Evolutionary conservation across 495 filamentous ascomycete genomes (phyloP).

Genomic region (Pyrenopolyporus hunteri): DNA sequence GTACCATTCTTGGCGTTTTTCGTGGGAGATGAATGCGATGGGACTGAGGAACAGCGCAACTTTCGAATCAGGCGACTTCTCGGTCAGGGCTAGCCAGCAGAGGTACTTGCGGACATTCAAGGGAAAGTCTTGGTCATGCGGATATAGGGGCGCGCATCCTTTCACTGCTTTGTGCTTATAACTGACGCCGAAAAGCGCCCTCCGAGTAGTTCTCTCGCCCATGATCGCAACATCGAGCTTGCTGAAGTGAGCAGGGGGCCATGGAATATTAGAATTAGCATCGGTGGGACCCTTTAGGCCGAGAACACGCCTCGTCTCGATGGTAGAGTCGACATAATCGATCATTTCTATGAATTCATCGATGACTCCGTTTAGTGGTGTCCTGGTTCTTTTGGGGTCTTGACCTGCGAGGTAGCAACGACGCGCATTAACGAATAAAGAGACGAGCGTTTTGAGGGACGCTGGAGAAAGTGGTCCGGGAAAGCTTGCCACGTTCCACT

Average conservation of each 20-base stretch:
- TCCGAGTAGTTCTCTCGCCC: not conserved
- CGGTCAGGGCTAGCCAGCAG: conserved; percentile 4
- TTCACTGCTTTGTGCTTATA: not conserved
- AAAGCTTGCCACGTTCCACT: conserved; percentile 5
- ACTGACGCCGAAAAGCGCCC: conserved; percentile 19
- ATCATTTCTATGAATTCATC: conserved; percentile 9
- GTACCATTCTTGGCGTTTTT: conserved; percentile 22
- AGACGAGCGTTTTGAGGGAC: conserved; percentile 6
- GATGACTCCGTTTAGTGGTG: conserved; percentile 1
- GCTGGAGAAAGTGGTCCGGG: conserved; percentile 1
- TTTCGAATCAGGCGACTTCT: not conserved
- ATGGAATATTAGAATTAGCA: not conserved
- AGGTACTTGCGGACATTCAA: conserved; percentile 14
- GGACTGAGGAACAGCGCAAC: conserved; percentile 24
- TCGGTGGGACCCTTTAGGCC: not conserved
- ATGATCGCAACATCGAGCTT: conserved; percentile 19
- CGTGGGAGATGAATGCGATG: conserved; percentile 22
- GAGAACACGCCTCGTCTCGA: not conserved
- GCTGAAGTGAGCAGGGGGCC: conserved; percentile 21
- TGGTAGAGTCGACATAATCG: not conserved
- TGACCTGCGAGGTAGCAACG: conserved; percentile 3
- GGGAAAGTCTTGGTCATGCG: conserved; percentile 14
- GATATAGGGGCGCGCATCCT: not conserved
- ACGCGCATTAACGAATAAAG: conserved; percentile 17
- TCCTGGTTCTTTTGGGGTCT: not conserved